Percentiles rank a stretch among this genome's conserved stretches.
Evolutionary conservation across 2,329 filamentous ascomycete genomes (phyloP).

Genomic region (Plenodomus biglobosus): DNA sequence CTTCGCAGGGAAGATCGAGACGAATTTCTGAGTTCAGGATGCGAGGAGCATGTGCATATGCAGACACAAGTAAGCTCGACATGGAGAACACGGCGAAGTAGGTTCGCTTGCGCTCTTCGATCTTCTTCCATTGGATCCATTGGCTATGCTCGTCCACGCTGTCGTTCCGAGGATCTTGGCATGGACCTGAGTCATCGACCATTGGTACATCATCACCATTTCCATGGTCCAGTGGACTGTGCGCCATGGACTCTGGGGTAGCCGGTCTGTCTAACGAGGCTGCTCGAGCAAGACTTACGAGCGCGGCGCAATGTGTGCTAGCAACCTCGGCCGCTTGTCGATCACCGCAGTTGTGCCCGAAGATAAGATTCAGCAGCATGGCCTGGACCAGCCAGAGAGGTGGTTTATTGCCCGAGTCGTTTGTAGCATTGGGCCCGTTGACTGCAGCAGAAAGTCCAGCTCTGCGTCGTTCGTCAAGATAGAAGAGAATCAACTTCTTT

Average conservation of each 20-base stretch:
- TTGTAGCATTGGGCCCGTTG: conserved; percentile 53
- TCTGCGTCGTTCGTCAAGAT: conserved; percentile 87
- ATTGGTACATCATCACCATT: conserved; percentile 62
- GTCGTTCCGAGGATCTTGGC: conserved; percentile 49
- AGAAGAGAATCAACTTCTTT: conserved; percentile 92
- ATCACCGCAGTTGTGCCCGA: conserved; percentile 92
- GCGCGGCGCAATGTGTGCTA: conserved; percentile 83
- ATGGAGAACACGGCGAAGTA: conserved; percentile 88
- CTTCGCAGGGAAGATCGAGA: conserved; percentile 87
- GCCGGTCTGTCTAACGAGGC: conserved; percentile 70
- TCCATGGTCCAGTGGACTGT: conserved; percentile 24
- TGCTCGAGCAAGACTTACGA: conserved; percentile 87
- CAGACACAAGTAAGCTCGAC: conserved; percentile 85
- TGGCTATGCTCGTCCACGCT: conserved; percentile 62
- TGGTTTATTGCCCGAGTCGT: conserved; percentile 67
- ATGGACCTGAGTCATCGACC: conserved; percentile 48
- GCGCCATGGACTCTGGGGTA: conserved; percentile 19
- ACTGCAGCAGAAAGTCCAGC: conserved; percentile 70
- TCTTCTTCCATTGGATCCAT: conserved; percentile 86
- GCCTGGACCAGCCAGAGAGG: conserved; percentile 95
- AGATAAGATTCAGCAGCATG: conserved; percentile 94
- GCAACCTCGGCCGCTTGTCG: conserved; percentile 89
- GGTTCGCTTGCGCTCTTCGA: conserved; percentile 90
- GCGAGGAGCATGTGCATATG: conserved; percentile 89
- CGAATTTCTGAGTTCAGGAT: conserved; percentile 92